Evolutionary conservation across 495 filamentous ascomycete genomes (phyloP).

Genomic region (Lasiosphaeria ovina): DNA sequence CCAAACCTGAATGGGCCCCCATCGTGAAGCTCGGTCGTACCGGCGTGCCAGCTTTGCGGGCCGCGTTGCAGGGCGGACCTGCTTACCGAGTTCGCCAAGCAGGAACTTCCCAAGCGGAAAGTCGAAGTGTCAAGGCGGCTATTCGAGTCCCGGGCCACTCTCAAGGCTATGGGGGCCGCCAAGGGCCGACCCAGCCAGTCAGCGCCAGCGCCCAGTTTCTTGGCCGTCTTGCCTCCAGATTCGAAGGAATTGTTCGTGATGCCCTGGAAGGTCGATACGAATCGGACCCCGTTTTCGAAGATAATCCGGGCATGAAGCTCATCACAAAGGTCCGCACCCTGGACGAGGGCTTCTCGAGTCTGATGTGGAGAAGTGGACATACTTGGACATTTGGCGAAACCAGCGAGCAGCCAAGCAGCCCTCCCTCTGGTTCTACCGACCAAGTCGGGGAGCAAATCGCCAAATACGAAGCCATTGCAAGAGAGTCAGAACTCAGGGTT

Average conservation of each 20-base stretch:
- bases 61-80: slow-evolving; percentile 44
- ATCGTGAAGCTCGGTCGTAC: slow-evolving; percentile 43
- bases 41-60: slow-evolving; percentile 49
- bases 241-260: slow-evolving; percentile 10
- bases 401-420: too few relatives aligned
- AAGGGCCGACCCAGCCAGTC: slow-evolving; percentile 31
- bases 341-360: slow-evolving; percentile 41
- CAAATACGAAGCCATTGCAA: too few relatives aligned
- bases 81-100: slow-evolving; percentile 45
- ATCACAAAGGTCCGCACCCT: slow-evolving; percentile 46
- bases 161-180: slow-evolving; percentile 45
- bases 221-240: slow-evolving; percentile 11
- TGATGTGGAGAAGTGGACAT: slow-evolving; percentile 41
- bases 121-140: slow-evolving; percentile 45
- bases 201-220: slow-evolving; percentile 19
- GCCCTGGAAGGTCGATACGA: slow-evolving; percentile 41
- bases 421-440: too few relatives aligned
- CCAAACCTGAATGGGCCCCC: slow-evolving; percentile 40
- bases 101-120: slow-evolving; percentile 52
- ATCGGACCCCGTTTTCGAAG: slow-evolving; percentile 38
- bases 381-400: too few relatives aligned
- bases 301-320: slow-evolving; percentile 33
- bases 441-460: too few relatives aligned
- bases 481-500: too few relatives aligned
- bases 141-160: slow-evolving; percentile 26